These are phyloP conservation scores for Candida berthetii DNA, from an alignment of 805 yeast species.

Conservation along the genomic window DNA sequence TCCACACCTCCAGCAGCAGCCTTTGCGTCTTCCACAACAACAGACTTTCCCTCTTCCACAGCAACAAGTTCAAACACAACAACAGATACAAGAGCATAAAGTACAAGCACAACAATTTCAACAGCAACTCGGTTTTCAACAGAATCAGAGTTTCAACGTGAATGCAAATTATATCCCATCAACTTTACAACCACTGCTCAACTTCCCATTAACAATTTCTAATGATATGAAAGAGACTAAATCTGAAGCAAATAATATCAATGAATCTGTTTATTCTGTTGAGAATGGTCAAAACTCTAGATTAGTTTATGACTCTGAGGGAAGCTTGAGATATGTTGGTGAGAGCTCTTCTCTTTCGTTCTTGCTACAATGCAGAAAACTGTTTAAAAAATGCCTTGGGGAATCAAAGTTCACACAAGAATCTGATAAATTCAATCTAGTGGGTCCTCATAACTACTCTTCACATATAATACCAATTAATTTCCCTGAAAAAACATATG, in stretches of 20 bases:
- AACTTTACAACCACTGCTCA: constrained; percentile 12
- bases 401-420: constrained; percentile 30
- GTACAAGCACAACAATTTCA: no score
- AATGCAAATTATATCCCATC: constrained; percentile 6
- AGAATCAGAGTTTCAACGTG: background rate
- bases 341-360: constrained; percentile 36
- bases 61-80: background rate
- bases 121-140: background rate
- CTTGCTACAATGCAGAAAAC: constrained; percentile 31
- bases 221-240: constrained; percentile 4
- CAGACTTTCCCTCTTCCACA: background rate
- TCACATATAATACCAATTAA: constrained; percentile 14
- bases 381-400: constrained; percentile 26
- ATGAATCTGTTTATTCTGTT: constrained; percentile 3
- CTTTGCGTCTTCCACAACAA: background rate
- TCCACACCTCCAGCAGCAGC: background rate
- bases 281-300: constrained; percentile 21
- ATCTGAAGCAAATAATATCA: constrained; percentile 4
- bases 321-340: constrained; percentile 32
- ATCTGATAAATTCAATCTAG: constrained; percentile 27
- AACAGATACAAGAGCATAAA: background rate
- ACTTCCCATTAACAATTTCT: constrained; percentile 10
- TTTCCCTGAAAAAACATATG: constrained; percentile 24
- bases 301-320: constrained; percentile 27
- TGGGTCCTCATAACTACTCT: constrained; percentile 22